phyloP scores from a whole-genome alignment of 2,329 filamentous ascomycete species.

The Fusarium gaditjirri region DNA sequence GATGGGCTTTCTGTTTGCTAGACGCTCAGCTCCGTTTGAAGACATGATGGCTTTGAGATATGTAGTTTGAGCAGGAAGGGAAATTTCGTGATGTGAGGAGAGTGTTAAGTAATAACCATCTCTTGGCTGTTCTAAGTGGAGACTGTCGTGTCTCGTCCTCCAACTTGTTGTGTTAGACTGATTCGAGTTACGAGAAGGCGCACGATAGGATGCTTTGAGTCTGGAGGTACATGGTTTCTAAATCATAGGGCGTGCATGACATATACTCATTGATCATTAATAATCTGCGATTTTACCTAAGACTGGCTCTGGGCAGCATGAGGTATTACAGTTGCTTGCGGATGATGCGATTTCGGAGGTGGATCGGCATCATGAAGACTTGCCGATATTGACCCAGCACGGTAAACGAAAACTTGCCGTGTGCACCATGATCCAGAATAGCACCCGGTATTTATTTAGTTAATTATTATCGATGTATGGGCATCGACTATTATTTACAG shows the following conservation, averaged over 20 bases:
- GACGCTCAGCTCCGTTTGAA: conserved; percentile 49
- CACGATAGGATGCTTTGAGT: background rate
- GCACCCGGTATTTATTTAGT: rapidly evolving
- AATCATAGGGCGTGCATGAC: background rate
- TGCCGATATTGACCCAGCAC: background rate
- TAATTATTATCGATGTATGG: background rate
- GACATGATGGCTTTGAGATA: conserved; percentile 23
- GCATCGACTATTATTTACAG: background rate
- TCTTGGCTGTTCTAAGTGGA: conserved; percentile 19
- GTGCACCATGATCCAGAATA: background rate
- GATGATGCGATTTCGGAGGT: background rate
- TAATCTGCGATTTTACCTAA: background rate
- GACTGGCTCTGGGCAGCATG: background rate
- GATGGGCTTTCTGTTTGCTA: conserved; percentile 56
- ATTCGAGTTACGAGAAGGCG: background rate
- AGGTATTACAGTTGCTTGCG: background rate
- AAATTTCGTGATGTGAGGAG: conserved; percentile 1
- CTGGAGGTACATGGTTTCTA: rapidly evolving
- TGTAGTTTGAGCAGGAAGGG: background rate
- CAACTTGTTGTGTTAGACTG: too few relatives aligned
- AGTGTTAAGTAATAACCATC: background rate
- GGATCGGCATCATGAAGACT: background rate
- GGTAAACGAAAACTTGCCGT: background rate
- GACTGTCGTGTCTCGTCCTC: background rate
- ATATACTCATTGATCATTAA: rapidly evolving